These are phyloP conservation scores for Dothiorella sarmentorum DNA, from an alignment of 2,329 filamentous ascomycete species.

Conservation along the genomic window DNA sequence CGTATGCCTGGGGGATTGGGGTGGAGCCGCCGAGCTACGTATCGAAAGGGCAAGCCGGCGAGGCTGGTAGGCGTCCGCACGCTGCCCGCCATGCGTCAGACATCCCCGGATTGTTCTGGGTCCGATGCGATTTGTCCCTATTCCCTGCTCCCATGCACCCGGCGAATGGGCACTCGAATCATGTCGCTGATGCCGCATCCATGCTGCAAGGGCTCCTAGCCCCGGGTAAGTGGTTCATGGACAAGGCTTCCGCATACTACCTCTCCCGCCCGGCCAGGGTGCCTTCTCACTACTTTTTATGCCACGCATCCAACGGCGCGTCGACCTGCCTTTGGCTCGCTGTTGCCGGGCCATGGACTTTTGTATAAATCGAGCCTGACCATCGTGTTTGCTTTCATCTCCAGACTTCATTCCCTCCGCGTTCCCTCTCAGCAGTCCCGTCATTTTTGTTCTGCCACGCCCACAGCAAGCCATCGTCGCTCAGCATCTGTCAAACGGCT, in stretches of 20 bases:
- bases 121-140: neutral
- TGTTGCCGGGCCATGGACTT: slow-evolving; percentile 2
- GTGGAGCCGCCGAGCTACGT: slow-evolving; percentile 12
- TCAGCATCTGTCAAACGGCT: slow-evolving; percentile 12
- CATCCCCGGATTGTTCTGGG: slow-evolving; percentile 12
- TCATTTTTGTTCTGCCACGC: neutral
- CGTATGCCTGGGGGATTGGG: too few species aligned
- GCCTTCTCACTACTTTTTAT: slow-evolving; percentile 10
- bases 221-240: neutral
- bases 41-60: slow-evolving; percentile 15
- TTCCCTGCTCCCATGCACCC: slow-evolving; percentile 8
- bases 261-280: slow-evolving; percentile 1
- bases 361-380: slow-evolving; percentile 6
- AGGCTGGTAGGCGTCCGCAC: slow-evolving; percentile 5
- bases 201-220: slow-evolving; percentile 12
- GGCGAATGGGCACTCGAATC: slow-evolving; percentile 7
- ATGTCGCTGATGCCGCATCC: slow-evolving; percentile 13
- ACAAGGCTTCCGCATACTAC: slow-evolving; percentile 4
- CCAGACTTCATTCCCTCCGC: neutral
- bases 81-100: slow-evolving; percentile 6
- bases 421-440: neutral
- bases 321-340: slow-evolving; percentile 1
- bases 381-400: neutral
- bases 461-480: slow-evolving; percentile 12
- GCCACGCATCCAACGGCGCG: slow-evolving; percentile 14